phyloP scores from a whole-genome alignment of 2,329 filamentous ascomycete genomes.

The Gremmenia infestans region DNA sequence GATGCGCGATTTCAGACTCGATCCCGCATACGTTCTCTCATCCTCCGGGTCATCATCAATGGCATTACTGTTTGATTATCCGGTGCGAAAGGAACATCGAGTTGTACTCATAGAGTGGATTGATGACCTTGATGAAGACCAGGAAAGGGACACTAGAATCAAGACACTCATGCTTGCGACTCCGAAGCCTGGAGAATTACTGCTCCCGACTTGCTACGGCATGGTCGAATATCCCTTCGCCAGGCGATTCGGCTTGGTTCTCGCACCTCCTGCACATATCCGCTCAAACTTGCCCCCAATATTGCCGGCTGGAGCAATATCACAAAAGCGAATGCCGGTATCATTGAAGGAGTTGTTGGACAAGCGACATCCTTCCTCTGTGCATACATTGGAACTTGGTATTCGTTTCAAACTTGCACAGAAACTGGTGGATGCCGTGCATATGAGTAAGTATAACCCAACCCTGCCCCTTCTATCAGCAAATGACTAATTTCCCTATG shows the following conservation, averaged over 20 bases:
- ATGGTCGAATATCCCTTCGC: slow-evolving; percentile 22
- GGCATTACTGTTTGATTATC: slow-evolving; percentile 27
- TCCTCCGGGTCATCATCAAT: slow-evolving; percentile 22
- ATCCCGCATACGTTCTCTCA: slow-evolving; percentile 19
- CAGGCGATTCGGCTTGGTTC: slow-evolving; percentile 21
- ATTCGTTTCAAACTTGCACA: slow-evolving; percentile 39
- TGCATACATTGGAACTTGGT: slow-evolving; percentile 36
- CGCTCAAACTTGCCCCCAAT: slow-evolving; percentile 20
- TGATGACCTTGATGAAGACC: slow-evolving; percentile 16
- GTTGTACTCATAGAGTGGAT: slow-evolving; percentile 28
- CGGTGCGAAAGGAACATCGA: slow-evolving; percentile 23
- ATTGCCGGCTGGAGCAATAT: slow-evolving; percentile 23
- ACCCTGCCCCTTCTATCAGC: neutral
- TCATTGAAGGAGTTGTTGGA: slow-evolving; percentile 21
- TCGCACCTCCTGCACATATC: slow-evolving; percentile 25
- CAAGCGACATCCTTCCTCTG: slow-evolving; percentile 19
- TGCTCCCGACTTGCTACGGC: slow-evolving; percentile 25
- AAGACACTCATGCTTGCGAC: slow-evolving; percentile 26
- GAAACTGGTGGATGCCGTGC: slow-evolving; percentile 40
- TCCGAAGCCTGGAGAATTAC: slow-evolving; percentile 20
- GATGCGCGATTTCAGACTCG: slow-evolving; percentile 24
- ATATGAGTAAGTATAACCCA: slow-evolving; percentile 30
- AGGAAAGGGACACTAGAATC: slow-evolving; percentile 20
- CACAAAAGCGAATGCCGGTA: slow-evolving; percentile 24
- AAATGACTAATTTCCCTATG: too few relatives aligned